A percentile compares a stretch with the other conserved stretches of the same genome.
Evolutionary conservation across 495 filamentous ascomycete genomes (phyloP).

Genomic region (Trypethelium eluteriae): DNA sequence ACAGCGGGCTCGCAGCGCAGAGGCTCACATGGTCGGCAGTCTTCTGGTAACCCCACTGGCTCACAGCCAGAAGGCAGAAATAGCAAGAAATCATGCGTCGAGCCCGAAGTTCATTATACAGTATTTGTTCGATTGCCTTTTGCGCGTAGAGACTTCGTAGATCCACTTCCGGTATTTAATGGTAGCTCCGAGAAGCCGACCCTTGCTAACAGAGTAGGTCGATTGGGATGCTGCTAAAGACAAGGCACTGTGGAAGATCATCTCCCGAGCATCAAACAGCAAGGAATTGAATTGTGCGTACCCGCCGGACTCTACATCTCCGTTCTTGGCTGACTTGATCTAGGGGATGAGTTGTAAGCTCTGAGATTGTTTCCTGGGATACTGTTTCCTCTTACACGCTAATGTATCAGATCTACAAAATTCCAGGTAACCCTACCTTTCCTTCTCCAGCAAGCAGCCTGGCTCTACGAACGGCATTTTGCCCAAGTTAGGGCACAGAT

Average conservation of each 20-base stretch:
- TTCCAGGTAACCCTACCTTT: conserved; percentile 79
- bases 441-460: conserved; percentile 86
- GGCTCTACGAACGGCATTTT: conserved; percentile 86
- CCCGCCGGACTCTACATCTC: background rate
- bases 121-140: conserved; percentile 86
- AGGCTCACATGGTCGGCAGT: conserved; percentile 4
- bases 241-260: conserved; percentile 76
- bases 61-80: background rate
- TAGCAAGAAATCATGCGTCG: background rate
- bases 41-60: background rate
- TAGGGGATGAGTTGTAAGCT: conserved; percentile 75
- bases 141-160: conserved; percentile 75
- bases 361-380: background rate
- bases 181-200: conserved; percentile 8
- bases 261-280: conserved; percentile 65
- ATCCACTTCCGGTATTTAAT: conserved; percentile 69
- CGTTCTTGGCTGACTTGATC: conserved; percentile 30
- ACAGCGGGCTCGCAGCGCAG: background rate
- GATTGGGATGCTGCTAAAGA: conserved; percentile 77
- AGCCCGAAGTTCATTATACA: conserved; percentile 48
- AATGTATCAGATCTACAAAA: conserved; percentile 43
- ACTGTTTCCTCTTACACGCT: conserved; percentile 16
- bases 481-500: conserved; percentile 86
- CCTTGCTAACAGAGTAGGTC: conserved; percentile 40
- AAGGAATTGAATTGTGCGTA: conserved; percentile 75